phyloP scores from a whole-genome alignment of 2,329 filamentous ascomycete genomes.

The Elsinoe australis region DNA sequence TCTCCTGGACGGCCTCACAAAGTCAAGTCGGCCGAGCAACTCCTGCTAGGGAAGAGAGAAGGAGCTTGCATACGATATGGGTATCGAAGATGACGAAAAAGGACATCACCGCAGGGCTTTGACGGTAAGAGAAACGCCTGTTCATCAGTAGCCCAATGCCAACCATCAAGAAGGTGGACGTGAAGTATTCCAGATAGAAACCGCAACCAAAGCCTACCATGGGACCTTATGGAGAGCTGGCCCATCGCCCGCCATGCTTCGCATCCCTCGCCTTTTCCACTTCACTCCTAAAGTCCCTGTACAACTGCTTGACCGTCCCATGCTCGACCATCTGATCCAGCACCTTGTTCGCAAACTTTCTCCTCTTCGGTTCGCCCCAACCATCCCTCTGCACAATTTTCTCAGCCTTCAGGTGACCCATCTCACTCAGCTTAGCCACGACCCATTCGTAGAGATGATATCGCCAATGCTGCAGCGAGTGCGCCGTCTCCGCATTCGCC shows the following conservation, averaged over 20 bases:
- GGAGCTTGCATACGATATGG: too few species aligned
- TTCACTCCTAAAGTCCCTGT: conserved; percentile 56
- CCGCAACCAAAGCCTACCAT: background rate
- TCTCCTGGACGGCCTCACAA: too few species aligned
- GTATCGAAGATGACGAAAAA: background rate
- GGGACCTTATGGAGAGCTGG: background rate
- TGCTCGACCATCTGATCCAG: conserved; percentile 55
- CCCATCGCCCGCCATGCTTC: conserved; percentile 29
- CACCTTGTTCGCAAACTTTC: conserved; percentile 55
- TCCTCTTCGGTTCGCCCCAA: conserved; percentile 52
- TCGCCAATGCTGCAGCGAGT: conserved; percentile 69
- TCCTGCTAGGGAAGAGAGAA: too few species aligned
- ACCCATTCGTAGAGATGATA: conserved; percentile 66
- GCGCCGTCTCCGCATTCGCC: conserved; percentile 59
- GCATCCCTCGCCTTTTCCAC: conserved; percentile 51
- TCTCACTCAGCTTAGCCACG: conserved; percentile 50
- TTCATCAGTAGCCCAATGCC: too few species aligned
- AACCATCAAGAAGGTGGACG: too few species aligned
- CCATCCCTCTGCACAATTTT: conserved; percentile 55
- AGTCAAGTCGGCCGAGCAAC: too few species aligned
- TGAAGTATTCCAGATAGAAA: too few species aligned
- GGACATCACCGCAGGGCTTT: background rate
- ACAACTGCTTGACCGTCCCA: conserved; percentile 55
- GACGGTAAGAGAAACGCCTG: too few species aligned
- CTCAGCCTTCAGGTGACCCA: conserved; percentile 51